Evolutionary conservation across 2,329 filamentous ascomycete species (phyloP), one percentile per base, ranked within the genome.

Genomic region (Fusarium irregulare): DNA sequence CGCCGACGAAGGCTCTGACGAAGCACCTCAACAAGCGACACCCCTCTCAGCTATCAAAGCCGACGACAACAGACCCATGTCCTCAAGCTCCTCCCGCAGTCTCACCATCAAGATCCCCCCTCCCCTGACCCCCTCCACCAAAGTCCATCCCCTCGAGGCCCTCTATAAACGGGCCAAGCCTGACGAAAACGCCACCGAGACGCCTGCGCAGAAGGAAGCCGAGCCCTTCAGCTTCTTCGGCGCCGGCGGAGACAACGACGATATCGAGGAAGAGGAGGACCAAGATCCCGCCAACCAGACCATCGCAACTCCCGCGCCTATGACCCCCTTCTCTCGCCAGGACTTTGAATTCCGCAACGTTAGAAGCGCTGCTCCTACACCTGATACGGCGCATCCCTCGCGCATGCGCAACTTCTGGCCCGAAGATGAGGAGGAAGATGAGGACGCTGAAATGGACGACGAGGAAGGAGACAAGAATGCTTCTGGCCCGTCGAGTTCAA

Each of bases 351-450:
- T 85, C 81, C 88, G 94, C 66, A 88, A 87, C 53, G 77, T 92
- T n/a, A 88, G 96, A 59, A 98, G 94, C 77, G 94, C 94, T 8
- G 96, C 96, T 4, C 96, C 96, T 0, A 99, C 96, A 0, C 96
- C 96, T 0, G 96, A 99, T 77, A 98, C 96, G 0, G 93, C 93
- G 3, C 89, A 94, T 64, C 89, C 92, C 3, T 89, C 85, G 42
- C 88, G 89, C 28, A 86, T 83, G 60, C 90, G 91, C 75, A 83
- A 85, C 68, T 84, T 91, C 27, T 89, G 87, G 85, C 85, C 11
- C 80, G 83, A 66, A 32, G 63, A 13, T 80, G 77, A 78, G 2
- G 76, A 78, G 4, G 78, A 79, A 18, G 59, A 78, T 16, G 82
- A 84, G 6, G 70, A 68, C 3, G 76, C 77, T 1, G 78, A 77